Percentiles rank a stretch among this genome's conserved stretches.
Evolutionary conservation across 148 eudicot species (phyloP).

Genomic region (Nepenthes gracilis): DNA sequence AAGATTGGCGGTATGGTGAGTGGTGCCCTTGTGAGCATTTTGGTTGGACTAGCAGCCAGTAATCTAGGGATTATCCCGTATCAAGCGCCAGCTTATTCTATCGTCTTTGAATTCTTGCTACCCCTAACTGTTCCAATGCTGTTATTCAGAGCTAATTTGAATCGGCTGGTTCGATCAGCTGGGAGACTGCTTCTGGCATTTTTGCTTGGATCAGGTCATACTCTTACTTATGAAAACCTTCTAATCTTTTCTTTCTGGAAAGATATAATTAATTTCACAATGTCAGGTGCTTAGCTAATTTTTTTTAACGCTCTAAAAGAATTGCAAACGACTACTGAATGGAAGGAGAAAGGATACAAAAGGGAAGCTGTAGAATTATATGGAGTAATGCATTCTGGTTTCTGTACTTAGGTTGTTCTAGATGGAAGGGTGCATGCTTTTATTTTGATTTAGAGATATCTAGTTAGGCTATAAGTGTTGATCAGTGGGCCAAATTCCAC

Average conservation of each 20-base stretch:
- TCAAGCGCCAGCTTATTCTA: slow-evolving; percentile 55
- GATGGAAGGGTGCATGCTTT: too few relatives aligned
- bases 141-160: slow-evolving; percentile 73
- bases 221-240: not conserved
- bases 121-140: slow-evolving; percentile 76
- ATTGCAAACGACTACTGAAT: too few relatives aligned
- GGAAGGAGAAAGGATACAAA: too few relatives aligned
- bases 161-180: slow-evolving; percentile 45
- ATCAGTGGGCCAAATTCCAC: too few relatives aligned
- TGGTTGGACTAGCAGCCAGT: slow-evolving; percentile 71
- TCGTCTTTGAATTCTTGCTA: slow-evolving; percentile 50
- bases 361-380: too few relatives aligned
- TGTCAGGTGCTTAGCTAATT: too few relatives aligned
- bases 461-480: too few relatives aligned
- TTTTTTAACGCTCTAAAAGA: too few relatives aligned
- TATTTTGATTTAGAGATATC: too few relatives aligned
- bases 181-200: slow-evolving; percentile 74
- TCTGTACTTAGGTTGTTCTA: too few relatives aligned
- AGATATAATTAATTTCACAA: not conserved
- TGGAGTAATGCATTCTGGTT: too few relatives aligned
- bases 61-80: slow-evolving; percentile 61
- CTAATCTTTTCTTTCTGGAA: not conserved
- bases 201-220: slow-evolving; percentile 75
- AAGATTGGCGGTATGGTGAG: slow-evolving; percentile 70
- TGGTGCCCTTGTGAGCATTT: slow-evolving; percentile 65